Percentiles rank a stretch among this genome's conserved stretches.
Evolutionary conservation across 2,329 filamentous ascomycete genomes (phyloP).

Genomic region (Alternaria panax): DNA sequence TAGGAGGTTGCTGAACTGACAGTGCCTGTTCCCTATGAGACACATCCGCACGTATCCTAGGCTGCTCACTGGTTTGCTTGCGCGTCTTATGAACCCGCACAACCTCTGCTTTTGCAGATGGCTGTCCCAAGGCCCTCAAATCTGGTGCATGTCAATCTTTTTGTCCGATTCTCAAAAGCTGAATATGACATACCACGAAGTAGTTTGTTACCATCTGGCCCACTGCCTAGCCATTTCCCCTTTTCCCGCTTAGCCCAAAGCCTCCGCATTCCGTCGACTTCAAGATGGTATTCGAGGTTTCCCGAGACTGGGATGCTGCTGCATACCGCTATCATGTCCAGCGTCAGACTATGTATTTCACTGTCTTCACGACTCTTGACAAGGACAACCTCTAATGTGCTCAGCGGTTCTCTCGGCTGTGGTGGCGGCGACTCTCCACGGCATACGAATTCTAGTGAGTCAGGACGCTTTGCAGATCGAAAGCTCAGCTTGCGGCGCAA

Average conservation of each 20-base stretch:
- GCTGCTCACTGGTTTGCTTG: neutral
- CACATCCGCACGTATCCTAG: neutral
- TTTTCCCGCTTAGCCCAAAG: constrained; percentile 33
- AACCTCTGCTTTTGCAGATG: neutral
- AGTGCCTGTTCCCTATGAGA: neutral
- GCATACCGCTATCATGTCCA: constrained; percentile 27
- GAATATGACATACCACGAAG: constrained; percentile 24
- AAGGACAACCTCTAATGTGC: constrained; percentile 32
- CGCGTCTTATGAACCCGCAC: neutral
- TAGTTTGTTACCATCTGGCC: constrained; percentile 32
- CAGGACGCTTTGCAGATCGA: constrained; percentile 8
- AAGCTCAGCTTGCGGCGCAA: constrained; percentile 17
- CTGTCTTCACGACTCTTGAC: constrained; percentile 28
- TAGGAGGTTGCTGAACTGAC: neutral
- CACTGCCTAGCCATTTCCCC: constrained; percentile 32
- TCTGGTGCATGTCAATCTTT: constrained; percentile 20
- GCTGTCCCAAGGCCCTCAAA: constrained; percentile 18
- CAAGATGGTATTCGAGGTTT: constrained; percentile 31
- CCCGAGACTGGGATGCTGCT: constrained; percentile 32
- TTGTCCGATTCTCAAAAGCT: neutral
- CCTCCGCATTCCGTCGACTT: constrained; percentile 30
- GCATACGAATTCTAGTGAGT: constrained; percentile 16
- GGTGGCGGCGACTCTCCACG: constrained; percentile 7
- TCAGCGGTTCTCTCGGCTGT: constrained; percentile 20
- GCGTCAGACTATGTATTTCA: constrained; percentile 26